Percentiles rank a stretch among this genome's conserved stretches.
phyloP scores from a whole-genome alignment of 768 basidiomycete species.

The Boletus huronensis region DNA sequence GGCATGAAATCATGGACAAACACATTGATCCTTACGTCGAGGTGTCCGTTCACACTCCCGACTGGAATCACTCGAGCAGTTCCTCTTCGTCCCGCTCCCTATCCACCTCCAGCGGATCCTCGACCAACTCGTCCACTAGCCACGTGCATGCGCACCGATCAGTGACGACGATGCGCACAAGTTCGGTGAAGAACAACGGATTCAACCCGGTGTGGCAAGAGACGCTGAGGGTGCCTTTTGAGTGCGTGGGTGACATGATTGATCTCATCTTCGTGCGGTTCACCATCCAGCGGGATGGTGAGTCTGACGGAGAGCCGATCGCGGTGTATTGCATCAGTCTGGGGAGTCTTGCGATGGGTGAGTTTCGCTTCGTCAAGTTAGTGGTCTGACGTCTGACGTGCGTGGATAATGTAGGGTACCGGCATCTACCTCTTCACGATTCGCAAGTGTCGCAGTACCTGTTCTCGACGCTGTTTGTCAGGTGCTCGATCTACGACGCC shows the following conservation, averaged over 20 bases:
- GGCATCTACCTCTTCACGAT: slow-evolving; percentile 89
- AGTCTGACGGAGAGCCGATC: slow-evolving; percentile 58
- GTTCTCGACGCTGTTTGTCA: slow-evolving; percentile 91
- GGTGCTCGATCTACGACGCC: slow-evolving; percentile 46
- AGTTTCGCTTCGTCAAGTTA: slow-evolving; percentile 16
- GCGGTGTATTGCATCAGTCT: slow-evolving; percentile 74
- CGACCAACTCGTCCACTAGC: neutral
- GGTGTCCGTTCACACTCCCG: slow-evolving; percentile 71
- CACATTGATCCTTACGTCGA: slow-evolving; percentile 76
- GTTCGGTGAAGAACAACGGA: slow-evolving; percentile 76
- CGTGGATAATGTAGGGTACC: slow-evolving; percentile 57
- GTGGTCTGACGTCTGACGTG: neutral
- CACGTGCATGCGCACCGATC: slow-evolving; percentile 37
- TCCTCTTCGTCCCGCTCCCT: slow-evolving; percentile 11
- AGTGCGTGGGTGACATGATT: slow-evolving; percentile 69
- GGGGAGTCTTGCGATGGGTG: slow-evolving; percentile 70
- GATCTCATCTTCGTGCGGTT: slow-evolving; percentile 85
- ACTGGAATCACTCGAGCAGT: slow-evolving; percentile 48
- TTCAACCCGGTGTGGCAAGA: slow-evolving; percentile 92
- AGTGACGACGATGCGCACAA: slow-evolving; percentile 54
- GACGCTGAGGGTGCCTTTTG: slow-evolving; percentile 64
- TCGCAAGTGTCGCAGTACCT: slow-evolving; percentile 81
- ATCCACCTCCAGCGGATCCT: slow-evolving; percentile 1
- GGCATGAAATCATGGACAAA: slow-evolving; percentile 58
- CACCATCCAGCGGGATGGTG: slow-evolving; percentile 63